Evolutionary conservation across 768 basidiomycete species (phyloP), one percentile per base, ranked within the genome.

Genomic region (Artomyces pyxidatus): DNA sequence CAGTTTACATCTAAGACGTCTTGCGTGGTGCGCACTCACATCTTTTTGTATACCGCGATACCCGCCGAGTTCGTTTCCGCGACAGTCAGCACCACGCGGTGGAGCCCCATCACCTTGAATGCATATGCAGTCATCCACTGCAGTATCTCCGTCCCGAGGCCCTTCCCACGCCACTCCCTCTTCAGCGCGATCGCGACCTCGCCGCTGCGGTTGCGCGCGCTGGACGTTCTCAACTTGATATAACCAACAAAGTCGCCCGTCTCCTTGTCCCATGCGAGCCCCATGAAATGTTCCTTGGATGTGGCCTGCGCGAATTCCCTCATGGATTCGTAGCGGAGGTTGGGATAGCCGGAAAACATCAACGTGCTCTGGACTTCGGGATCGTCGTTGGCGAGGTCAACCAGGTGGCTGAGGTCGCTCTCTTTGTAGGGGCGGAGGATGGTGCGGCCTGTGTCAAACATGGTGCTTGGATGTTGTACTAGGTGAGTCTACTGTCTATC

Each of bases 141-240:
- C 42, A 67, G 66, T 38, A 65, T 64, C 44, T 75, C 71, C 27
- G 60, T 66, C 3, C 73, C 73, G 47, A 68, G 74, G 1, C 73
- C 73, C 16, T 63, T 60, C 10, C 61, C 57, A 68, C 73, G 71
- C 45, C 65, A 67, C 45, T 58, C 30, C 2, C 58, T 58, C 9
- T 40, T 42, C 14, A 71, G 54, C 39, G 62, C 64, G 42, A 71
- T 62, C 2, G 63, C 61, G 27, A 67, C 60, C 27, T 54, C 51
- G 45, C 66, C 66, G 47, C 68, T 60, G 51, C 64, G 58, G 29
- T 68, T 57, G 52, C 54, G 55, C 4, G 61, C 59, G 21, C 62
- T 54, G n/a, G 43, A 51, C 6, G 63, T 57, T 42, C 52, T 57
- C 19, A 70, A 27, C 32, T 57, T 57, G 32, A 65, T 55, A 12